phyloP scores from a whole-genome alignment of 2,329 filamentous ascomycete species.

The Colletotrichum orbiculare region DNA sequence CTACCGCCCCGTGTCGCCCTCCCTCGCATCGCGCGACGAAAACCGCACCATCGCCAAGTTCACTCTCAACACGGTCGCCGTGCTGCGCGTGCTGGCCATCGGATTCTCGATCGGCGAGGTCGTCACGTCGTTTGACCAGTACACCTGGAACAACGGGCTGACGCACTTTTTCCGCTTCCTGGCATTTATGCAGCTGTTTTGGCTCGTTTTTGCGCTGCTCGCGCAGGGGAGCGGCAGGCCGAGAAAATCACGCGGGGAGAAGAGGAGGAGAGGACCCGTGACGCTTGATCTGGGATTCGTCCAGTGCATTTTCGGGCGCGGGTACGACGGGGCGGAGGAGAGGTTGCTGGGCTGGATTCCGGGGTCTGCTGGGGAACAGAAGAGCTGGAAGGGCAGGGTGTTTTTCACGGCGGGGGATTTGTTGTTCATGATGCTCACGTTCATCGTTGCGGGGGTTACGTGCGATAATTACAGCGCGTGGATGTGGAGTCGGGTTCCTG shows the following conservation, averaged over 20 bases:
- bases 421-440: neutral
- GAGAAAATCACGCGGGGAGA: neutral
- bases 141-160: neutral
- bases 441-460: neutral
- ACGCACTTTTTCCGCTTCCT: conserved; percentile 15
- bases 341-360: conserved; percentile 8
- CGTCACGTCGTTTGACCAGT: neutral
- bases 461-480: neutral
- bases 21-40: neutral
- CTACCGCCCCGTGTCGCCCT: conserved; percentile 13
- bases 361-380: neutral
- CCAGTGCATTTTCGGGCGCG: conserved; percentile 23
- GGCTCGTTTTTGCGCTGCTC: conserved; percentile 15
- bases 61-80: conserved; percentile 12
- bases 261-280: neutral
- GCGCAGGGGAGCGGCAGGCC: neutral
- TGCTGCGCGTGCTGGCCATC: conserved; percentile 13
- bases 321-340: neutral
- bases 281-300: conserved; percentile 22
- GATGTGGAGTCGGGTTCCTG: neutral
- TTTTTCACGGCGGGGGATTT: conserved; percentile 1
- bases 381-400: neutral
- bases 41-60: neutral
- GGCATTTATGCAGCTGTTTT: conserved; percentile 20
- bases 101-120: conserved; percentile 11